Base-by-base conservation (phyloP, 139 green algal genomes). In the Pedinophyceae sp. region DNA sequence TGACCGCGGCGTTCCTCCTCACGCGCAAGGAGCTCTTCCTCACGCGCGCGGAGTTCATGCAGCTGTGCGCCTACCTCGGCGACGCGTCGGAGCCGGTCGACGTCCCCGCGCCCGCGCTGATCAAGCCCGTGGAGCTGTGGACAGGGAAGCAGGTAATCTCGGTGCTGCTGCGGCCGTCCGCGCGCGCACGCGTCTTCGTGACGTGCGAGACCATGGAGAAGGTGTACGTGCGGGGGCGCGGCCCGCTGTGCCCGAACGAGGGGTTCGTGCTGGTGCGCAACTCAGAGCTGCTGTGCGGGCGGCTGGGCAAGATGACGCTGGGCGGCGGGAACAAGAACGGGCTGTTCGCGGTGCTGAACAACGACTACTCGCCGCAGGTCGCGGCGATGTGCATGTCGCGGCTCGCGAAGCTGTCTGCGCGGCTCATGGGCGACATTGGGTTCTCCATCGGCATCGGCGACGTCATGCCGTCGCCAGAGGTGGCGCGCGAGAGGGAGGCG, bases 371-470 rank as follows among this genome's bases (percentile, higher is more conserved):
- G 4, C 4, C 65, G 2, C 64, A 83, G 60, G 66, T 71, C 26
- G 72, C 75, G 17, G 75, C 64, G 30, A n/a, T 49, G 19, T 61
- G 53, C 52, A 97, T 98, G 90, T 84, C 80, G 55, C 68, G 88
- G 4, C 75, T 98, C 47, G 80, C 89, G 54, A 93, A 93, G 71
- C 72, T 97, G 50, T 78, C 66, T 18, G 86, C 90, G 23, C 68
- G 89, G 30, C 87, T 80, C 62, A 93, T 97, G 51, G 87, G 89
- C 27, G 78, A 93, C 27, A 66, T 64, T 4, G 90, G 90, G 27
- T 97, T 98, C 75, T 89, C 73, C 50, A 93, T 95, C 25, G 89
- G 90, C 58, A 93, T 98, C 40, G 90, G 95, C 58, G 90, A 98
- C 60, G 90, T 98, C 10, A 90, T 76, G 0, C 90, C 89, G 0